Base-by-base conservation (phyloP, 2,329 filamentous ascomycete genomes). In the Pestalotiopsis fici region DNA sequence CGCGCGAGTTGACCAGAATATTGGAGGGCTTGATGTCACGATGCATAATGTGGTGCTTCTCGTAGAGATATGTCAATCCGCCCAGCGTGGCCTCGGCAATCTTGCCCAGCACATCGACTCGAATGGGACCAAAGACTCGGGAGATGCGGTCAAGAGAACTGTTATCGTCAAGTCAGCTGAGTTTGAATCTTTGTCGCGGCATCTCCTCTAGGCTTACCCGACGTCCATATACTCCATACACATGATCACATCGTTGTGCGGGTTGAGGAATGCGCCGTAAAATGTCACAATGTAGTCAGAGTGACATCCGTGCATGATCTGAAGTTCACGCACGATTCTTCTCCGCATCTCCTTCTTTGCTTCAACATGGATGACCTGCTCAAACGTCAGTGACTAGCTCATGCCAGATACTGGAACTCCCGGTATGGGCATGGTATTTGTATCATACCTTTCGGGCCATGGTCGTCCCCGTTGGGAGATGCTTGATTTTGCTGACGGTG, bases 151-250 rank as follows among this genome's bases (percentile, higher is more conserved):
- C 96, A 63, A 99, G 90, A 31, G 96, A 93, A 64, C 96, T 98
- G 78, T 70, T 67, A 63, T 69, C 55, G 23, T 9, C 15, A 64
- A 55, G 72, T 78, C 70, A 80, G 75, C 62, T 39, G 54, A 37
- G 65, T 4, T 59, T 23, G 18, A 11, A 43, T 28, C 25, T 15
- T 23, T 55, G 23, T 21, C 12, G 55, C 35, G n/a, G 11, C 50
- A 65, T 63, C 25, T 50, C 67, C 12, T 50, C 21, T 66, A n/a
- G 59, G 83, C 93, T 81, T 87, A 98, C 96, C 96, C 96, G 78
- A 95, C 94, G 81, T 99, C 96, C 94, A 97, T 97, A 79, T 99
- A 98, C 80, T 99, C 96, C 96, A 99, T 99, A 80, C 96, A 99
- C 91, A 99, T 95, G 74, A 98, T 97, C 68, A 99, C 97, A 82